Evolutionary conservation across 345 rosid species (phyloP), one percentile per base, ranked within the genome.

Genomic region (Pelargonium nanum): DNA sequence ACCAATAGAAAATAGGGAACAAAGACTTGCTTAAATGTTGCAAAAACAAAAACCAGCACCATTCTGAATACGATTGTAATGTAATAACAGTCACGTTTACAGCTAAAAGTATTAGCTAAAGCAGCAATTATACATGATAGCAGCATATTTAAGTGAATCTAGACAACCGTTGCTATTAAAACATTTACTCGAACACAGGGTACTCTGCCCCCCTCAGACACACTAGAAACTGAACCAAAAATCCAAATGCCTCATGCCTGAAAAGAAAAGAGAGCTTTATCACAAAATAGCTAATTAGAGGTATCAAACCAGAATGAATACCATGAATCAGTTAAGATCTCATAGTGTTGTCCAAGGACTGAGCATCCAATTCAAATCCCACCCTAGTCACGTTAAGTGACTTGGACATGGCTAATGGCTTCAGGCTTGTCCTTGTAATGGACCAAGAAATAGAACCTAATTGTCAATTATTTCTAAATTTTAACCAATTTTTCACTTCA

Each of bases 41-140:
- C 40, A 30, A 12, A 30, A 30, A 30, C 10, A 30, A 30, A 30
- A 6, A 30, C 10, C 32, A 28, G 3, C 32, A 2, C 32, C 32
- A n/a, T n/a, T n/a, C n/a, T n/a, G n/a, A n/a, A n/a, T n/a, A n/a
- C n/a, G n/a, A n/a, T n/a, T n/a, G n/a, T n/a, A n/a, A n/a, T n/a
- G n/a, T 30, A 6, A 30, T 30, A 30, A 30, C 40, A 30, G 3
- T 30, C 10, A 30, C 15, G 48, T 40, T 52, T 52, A n/a, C 55
- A 19, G 55, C 55, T 52, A 52, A 52, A 40, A 40, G 22, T 52
- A 52, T 52, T 20, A 52, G 55, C 55, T 52, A 52, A 52, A 52
- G 55, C 17, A 52, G 52, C n/a, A 9, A 45, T 45, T 45, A 45
- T 45, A 45, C 52, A 45, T 20, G 6, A n/a, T 6, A 52, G 5